Conservation (phyloP, 495 filamentous ascomycete species). For the Xylaria palmicola region DNA sequence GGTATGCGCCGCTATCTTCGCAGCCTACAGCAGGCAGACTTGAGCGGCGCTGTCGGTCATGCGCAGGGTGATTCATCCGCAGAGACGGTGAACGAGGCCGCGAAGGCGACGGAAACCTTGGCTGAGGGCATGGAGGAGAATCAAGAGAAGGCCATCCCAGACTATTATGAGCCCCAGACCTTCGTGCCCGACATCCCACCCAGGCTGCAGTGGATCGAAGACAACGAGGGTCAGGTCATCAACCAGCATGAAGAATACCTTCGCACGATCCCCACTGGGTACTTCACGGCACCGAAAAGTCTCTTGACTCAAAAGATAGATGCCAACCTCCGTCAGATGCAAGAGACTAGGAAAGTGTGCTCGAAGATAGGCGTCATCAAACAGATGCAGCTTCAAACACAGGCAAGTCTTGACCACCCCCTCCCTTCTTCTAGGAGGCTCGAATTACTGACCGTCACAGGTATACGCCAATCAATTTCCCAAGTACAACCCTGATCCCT, state of each 20-base stretch:
- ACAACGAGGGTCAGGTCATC: constrained; percentile 79
- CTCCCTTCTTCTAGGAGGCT: background rate
- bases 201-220: constrained; percentile 80
- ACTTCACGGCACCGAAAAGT: constrained; percentile 77
- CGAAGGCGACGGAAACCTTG: constrained; percentile 63
- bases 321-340: constrained; percentile 90
- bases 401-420: constrained; percentile 55
- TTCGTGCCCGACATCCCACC: constrained; percentile 79
- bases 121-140: constrained; percentile 91
- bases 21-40: constrained; percentile 62
- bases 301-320: constrained; percentile 76
- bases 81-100: constrained; percentile 36
- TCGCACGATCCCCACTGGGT: constrained; percentile 66
- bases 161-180: constrained; percentile 89
- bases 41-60: constrained; percentile 36
- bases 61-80: constrained; percentile 48
- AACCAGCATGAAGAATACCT: constrained; percentile 82
- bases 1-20: constrained; percentile 73
- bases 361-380: constrained; percentile 97
- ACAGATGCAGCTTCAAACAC: constrained; percentile 98
- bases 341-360: constrained; percentile 93
- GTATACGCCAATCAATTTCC: constrained; percentile 98
- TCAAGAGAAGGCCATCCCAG: constrained; percentile 74
- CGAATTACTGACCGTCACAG: constrained; percentile 42
- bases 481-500: constrained; percentile 92